Evolutionary conservation across 2,329 filamentous ascomycete genomes (phyloP).

Genomic region (Xylaria polymorpha): DNA sequence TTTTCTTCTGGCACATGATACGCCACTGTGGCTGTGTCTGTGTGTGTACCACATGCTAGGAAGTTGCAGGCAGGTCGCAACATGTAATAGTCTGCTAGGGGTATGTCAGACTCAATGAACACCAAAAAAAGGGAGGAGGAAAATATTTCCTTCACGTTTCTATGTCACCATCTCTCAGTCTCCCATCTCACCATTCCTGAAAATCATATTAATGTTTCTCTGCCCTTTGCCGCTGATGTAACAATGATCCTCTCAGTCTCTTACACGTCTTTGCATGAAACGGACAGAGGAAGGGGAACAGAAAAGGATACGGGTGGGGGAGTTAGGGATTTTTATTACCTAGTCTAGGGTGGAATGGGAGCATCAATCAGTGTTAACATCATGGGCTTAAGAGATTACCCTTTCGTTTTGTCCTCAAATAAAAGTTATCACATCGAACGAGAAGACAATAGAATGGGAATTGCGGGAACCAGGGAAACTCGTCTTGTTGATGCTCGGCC

Average conservation of each 20-base stretch:
- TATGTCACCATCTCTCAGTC: background rate
- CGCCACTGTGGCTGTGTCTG: constrained; percentile 11
- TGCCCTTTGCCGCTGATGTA: constrained; percentile 36
- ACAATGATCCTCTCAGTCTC: constrained; percentile 28
- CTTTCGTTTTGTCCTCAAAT: background rate
- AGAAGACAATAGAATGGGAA: constrained; percentile 4
- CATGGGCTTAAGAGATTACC: constrained; percentile 3
- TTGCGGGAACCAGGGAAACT: background rate
- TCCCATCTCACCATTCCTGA: constrained; percentile 2
- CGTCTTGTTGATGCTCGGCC: background rate
- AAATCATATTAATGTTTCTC: constrained; percentile 20
- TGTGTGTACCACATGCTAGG: constrained; percentile 22
- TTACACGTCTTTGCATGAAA: constrained; percentile 30
- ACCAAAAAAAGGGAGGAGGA: constrained; percentile 9
- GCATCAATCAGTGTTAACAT: constrained; percentile 17
- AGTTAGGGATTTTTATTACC: constrained; percentile 23
- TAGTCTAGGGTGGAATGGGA: constrained; percentile 11
- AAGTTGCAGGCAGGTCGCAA: constrained; percentile 9
- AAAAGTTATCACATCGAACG: background rate
- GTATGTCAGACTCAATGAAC: constrained; percentile 8
- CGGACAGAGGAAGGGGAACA: constrained; percentile 15
- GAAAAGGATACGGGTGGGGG: constrained; percentile 17
- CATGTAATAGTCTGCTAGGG: constrained; percentile 18
- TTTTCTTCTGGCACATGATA: constrained; percentile 9
- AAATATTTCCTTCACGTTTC: constrained; percentile 4